Base-by-base conservation (phyloP, 2,329 filamentous ascomycete species). In the Talaromyces sp. region DNA sequence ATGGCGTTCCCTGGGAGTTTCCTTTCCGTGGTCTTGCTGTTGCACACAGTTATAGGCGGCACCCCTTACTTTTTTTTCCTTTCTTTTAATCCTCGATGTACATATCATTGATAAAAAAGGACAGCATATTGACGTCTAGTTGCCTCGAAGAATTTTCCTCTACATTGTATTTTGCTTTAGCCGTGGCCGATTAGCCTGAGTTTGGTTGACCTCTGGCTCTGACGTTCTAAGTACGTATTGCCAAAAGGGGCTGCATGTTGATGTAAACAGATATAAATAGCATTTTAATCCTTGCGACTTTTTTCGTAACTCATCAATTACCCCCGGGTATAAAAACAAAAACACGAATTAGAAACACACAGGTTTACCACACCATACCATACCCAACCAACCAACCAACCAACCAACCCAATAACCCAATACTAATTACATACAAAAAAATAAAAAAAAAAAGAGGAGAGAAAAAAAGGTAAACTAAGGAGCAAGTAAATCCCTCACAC, bases 401-500 rank as follows among this genome's bases (percentile, higher is more conserved):
- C 22, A 22, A 22, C 22, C 13, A 36, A 17, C 4, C 33, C 15
- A 36, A 36, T 36, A 36, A 39, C 5, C 36, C 19, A 19, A 47
- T 27, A 53, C n/a, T 17, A 28, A 53, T 22, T 28, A 53, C 25
- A 27, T 28, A 53, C 49, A 53, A 17, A n/a, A 30, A 53, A 17
- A 25, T 8, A 15, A 53, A 17, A 17, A 30, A 8, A 10, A 30
- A 15, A 9, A 17, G 17, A 52, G 1, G 4, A 28, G 9, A 17
- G 0, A 10, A 15, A 17, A n/a, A 28, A 25, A 36, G 17, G n/a
- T 49, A n/a, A 13, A 25, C 70, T 70, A 84, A 42, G 79, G 77
- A 65, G 81, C 84, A 60, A 85, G 71, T 57, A 85, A 69, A 73
- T 85, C 82, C 58, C 77, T 78, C 5, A 85, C 82, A 71, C 82